Percentiles rank a stretch among this genome's conserved stretches.
These are phyloP conservation scores for Chloris gayana DNA, from an alignment of 176 grass and related monocot genomes.

Conservation along the genomic window DNA sequence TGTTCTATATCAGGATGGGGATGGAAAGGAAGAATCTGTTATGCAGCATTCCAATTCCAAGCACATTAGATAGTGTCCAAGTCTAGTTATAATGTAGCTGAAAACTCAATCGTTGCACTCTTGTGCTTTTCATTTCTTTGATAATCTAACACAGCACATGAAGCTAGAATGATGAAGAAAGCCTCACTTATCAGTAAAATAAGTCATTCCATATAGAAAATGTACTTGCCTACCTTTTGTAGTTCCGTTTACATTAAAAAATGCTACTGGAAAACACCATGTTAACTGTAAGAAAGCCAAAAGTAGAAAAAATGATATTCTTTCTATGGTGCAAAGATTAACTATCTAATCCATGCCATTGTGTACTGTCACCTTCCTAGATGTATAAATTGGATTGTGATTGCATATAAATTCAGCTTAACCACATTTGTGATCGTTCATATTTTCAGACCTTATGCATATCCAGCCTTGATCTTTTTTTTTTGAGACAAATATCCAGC, in stretches of 20 bases:
- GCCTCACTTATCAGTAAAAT: neutral
- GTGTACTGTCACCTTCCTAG: neutral
- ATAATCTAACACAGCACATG: neutral
- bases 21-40: neutral
- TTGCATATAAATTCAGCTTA: neutral
- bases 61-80: neutral
- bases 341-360: neutral
- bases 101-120: neutral
- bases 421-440: neutral
- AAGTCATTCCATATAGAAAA: neutral
- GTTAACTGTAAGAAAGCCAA: slow-evolving; percentile 3
- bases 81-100: neutral
- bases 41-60: neutral
- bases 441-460: neutral
- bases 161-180: neutral
- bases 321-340: neutral
- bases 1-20: neutral
- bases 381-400: slow-evolving; percentile 3
- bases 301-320: neutral
- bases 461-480: no score
- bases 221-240: neutral
- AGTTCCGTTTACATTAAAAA: neutral
- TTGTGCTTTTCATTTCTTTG: neutral
- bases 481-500: no score
- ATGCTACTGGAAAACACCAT: neutral